Conservation (phyloP, 2,329 filamentous ascomycete genomes). For the Periglandula ipomoeae region DNA sequence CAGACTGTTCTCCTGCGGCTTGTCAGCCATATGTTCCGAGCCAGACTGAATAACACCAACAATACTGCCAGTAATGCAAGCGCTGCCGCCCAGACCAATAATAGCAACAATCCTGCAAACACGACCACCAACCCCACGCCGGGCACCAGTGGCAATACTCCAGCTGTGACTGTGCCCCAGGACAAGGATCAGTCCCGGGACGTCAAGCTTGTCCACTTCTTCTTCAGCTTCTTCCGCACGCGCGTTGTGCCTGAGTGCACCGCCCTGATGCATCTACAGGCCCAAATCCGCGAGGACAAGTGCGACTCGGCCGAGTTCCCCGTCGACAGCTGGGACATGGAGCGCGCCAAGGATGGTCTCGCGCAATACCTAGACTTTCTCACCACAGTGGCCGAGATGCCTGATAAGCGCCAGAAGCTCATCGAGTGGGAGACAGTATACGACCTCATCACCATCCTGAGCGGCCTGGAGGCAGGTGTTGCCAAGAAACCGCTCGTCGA, state of each 20-base stretch:
- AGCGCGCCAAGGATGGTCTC: constrained; percentile 88
- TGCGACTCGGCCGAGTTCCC: constrained; percentile 81
- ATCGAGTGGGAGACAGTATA: constrained; percentile 89
- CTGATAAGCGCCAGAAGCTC: constrained; percentile 72
- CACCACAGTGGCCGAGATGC: constrained; percentile 77
- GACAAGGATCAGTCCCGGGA: constrained; percentile 45
- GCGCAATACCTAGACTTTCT: constrained; percentile 94
- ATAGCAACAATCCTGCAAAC: neutral
- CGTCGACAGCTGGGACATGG: constrained; percentile 95
- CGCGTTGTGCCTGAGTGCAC: constrained; percentile 91
- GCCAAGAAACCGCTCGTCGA: constrained; percentile 65
- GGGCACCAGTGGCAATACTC: constrained; percentile 18
- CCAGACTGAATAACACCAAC: constrained; percentile 29
- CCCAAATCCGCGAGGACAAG: constrained; percentile 70
- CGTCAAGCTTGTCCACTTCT: constrained; percentile 67
- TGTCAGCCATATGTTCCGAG: constrained; percentile 78
- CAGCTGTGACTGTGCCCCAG: constrained; percentile 26
- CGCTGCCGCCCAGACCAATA: constrained; percentile 28
- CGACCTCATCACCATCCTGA: constrained; percentile 78
- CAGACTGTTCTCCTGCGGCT: constrained; percentile 90
- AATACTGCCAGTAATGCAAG: neutral
- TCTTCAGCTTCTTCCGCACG: constrained; percentile 85
- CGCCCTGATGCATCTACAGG: constrained; percentile 88
- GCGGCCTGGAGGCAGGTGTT: constrained; percentile 79
- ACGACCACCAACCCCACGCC: neutral